Evolutionary conservation across 1,284 basidiomycete species (phyloP), one percentile per base, ranked within the genome.

Genomic region (Sporisorium reilianum): DNA sequence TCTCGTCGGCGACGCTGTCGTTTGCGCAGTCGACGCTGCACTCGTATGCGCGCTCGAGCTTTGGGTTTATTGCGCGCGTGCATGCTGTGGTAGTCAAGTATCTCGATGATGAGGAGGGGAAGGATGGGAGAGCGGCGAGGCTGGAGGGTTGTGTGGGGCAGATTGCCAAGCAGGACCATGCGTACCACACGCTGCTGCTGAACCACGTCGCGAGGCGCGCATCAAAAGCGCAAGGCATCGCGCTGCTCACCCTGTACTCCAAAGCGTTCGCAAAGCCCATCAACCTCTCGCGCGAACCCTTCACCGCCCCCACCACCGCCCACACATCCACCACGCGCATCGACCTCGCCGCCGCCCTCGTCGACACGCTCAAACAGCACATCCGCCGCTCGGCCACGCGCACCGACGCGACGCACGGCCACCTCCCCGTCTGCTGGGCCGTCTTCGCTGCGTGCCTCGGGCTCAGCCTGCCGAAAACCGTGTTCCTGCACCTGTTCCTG

Each of bases 391-490:
- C 74, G 11, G 28, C 67, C 11, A 69, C 60, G 5, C 42, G 26
- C 6, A 14, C 48, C 23, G n/a, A 16, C 20, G 0, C 11, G 49
- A 3, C 52, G 20, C 88, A 88, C 23, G 96, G 94, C 0, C 95
- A 99, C 86, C 87, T 97, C 48, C 92, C 94, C 0, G 87, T 94
- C 16, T 95, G 93, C 83, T 98, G 93, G 91, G 96, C 92, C 3
- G 88, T 93, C 0, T 87, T 99, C 52, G 91, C 92, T 1, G 91
- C 90, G 22, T 90, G 90, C 2, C 87, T 97, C 2, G 91, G 90
- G 5, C 82, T 98, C 34, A 88, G 90, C 3, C 81, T 92, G 65
- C 90, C 93, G 93, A 79, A 67, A 89, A 85, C 56, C 20, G 50
- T 75, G 28, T 91, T 92, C 79, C 89, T 99, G 12, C 92, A 96